Conservation (phyloP, 805 yeast species). For the Saccharomyces eubayanus region DNA sequence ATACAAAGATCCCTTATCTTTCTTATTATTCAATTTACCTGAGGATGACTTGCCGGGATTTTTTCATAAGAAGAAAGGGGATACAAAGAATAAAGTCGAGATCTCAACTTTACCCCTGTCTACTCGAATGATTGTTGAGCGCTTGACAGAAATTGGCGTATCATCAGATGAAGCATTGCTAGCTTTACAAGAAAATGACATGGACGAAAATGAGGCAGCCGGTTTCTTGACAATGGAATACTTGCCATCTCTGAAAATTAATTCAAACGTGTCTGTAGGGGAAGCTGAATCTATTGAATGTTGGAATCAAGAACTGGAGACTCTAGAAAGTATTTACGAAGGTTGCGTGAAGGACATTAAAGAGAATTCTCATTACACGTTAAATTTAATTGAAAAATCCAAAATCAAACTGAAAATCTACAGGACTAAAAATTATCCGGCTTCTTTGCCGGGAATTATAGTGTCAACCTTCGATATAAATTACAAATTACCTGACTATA, state of each 20-base stretch:
- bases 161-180: conserved; percentile 55
- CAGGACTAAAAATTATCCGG: conserved; percentile 52
- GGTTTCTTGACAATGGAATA: conserved; percentile 40
- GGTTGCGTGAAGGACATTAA: conserved; percentile 32
- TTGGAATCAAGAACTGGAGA: conserved; percentile 74
- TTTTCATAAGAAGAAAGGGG: conserved; percentile 50
- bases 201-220: conserved; percentile 45
- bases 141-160: conserved; percentile 60
- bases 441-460: conserved; percentile 60
- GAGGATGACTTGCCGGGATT: conserved; percentile 82
- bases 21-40: conserved; percentile 75
- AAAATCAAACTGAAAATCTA: conserved; percentile 33
- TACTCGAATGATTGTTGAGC: conserved; percentile 46
- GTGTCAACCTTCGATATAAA: conserved; percentile 35
- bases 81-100: conserved; percentile 50
- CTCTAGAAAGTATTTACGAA: conserved; percentile 54
- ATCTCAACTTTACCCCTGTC: conserved; percentile 32
- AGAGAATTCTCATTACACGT: conserved; percentile 22
- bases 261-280: conserved; percentile 5
- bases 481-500: conserved; percentile 58
- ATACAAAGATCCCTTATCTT: conserved; percentile 42
- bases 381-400: conserved; percentile 32
- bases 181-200: conserved; percentile 35
- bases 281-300: conserved; percentile 34
- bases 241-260: conserved; percentile 10